Percentiles rank a stretch among this genome's conserved stretches.
phyloP scores from a whole-genome alignment of 108 stramenopile genomes.

The Mediolabrus comicus region DNA sequence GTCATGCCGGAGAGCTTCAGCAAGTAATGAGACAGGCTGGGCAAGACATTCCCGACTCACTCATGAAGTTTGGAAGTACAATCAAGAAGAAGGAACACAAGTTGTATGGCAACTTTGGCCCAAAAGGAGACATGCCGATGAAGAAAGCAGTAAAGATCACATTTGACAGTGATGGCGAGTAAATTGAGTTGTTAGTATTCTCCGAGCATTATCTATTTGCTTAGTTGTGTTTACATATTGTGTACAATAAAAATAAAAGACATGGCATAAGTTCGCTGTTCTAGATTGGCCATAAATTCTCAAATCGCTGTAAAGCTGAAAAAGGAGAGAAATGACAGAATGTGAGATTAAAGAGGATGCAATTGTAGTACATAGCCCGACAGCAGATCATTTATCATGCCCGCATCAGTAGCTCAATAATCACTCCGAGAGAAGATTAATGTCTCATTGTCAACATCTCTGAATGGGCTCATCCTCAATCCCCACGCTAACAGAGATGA shows the following conservation, averaged over 20 bases:
- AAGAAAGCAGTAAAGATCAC: conserved; percentile 89
- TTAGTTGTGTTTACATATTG: neutral
- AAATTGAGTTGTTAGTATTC: neutral
- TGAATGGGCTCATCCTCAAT: conserved; percentile 14
- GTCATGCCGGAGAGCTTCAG: conserved; percentile 94
- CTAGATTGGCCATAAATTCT: neutral
- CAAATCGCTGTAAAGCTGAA: neutral
- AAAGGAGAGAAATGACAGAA: neutral
- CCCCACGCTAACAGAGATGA: conserved; percentile 22
- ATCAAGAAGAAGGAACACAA: conserved; percentile 99
- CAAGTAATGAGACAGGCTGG: conserved; percentile 97
- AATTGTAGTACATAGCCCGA: too few relatives aligned
- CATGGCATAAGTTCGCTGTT: neutral
- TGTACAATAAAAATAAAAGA: neutral
- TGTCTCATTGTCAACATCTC: conserved; percentile 17
- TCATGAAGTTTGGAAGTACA: conserved; percentile 96
- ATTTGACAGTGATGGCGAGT: conserved; percentile 58
- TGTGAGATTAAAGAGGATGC: neutral
- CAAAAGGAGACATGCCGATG: conserved; percentile 66
- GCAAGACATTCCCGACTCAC: conserved; percentile 85
- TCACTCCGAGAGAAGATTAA: conserved; percentile 32
- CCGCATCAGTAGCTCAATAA: neutral
- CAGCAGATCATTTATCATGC: neutral
- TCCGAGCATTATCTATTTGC: neutral
- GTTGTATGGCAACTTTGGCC: conserved; percentile 95